Evolutionary conservation across 805 yeast species (phyloP), one percentile per base, ranked within the genome.

Genomic region (Saturnispora diversa): DNA sequence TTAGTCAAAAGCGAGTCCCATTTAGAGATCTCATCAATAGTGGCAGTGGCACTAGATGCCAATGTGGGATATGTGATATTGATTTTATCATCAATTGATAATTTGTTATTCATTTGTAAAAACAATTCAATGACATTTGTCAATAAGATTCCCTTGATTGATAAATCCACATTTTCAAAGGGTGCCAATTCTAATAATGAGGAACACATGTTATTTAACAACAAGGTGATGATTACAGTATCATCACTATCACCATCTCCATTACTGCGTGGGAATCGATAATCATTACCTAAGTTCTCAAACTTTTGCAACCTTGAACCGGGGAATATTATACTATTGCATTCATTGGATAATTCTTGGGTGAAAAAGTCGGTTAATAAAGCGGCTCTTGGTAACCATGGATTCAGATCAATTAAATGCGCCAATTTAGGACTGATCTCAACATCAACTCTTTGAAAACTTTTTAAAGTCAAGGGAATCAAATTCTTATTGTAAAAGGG

Each of bases 401-500:
- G 31, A 22, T 40, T 44, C 8, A 23, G 15, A 22, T 39, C 38
- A 19, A 44, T 44, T 9, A 40, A 37, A 15, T 37, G n/a, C n/a
- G 38, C 35, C n/a, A 40, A 8, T 22, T 35, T 27, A 20, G 20
- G 15, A 8, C 25, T 31, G 10, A 44, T 35, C 15, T 13, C 22
- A 16, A 44, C 37, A 12, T 31, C 21, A 22, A 40, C 42, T 17
- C 30, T 26, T 20, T 42, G 48, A 11, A 63, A 46, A 10, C 51
- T 46, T 29, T 58, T 44, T 13, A 70, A 41, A 1, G 58, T 55
- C 35, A 1, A 43, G 10, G 13, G 29, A 43, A 35, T 52, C 51
- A 2, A 66, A 22, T 3, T 45, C 44, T 2, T 52, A 44, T 2
- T 53, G 41, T 10, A 55, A 56, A 3, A 15, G 8, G 31, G 32